These are phyloP conservation scores for Stephanodiscus triporus DNA, from an alignment of 108 stramenopile genomes.

Conservation along the genomic window DNA sequence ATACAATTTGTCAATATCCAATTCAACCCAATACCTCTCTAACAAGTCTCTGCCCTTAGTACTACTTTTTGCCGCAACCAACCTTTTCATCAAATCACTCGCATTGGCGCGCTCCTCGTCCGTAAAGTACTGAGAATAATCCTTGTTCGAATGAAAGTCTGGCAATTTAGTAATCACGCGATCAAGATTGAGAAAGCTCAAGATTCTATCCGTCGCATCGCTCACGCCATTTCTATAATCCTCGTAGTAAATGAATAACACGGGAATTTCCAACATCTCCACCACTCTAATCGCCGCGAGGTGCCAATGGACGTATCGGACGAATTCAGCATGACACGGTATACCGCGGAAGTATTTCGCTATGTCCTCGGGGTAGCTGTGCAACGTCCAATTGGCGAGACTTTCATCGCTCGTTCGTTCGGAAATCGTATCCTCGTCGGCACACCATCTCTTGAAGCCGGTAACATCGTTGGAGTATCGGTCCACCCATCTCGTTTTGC, in stretches of 20 bases:
- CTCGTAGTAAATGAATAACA: constrained; percentile 61
- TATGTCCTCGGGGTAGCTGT: constrained; percentile 28
- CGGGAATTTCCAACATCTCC: constrained; percentile 55
- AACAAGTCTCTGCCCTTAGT: background rate
- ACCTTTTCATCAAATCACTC: constrained; percentile 35
- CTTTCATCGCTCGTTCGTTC: constrained; percentile 18
- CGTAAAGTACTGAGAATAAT: constrained; percentile 46
- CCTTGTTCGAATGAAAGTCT: constrained; percentile 31
- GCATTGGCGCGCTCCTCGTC: constrained; percentile 37
- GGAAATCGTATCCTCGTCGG: constrained; percentile 47
- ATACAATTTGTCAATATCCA: constrained; percentile 19
- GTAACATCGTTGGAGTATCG: constrained; percentile 36
- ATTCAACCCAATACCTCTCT: constrained; percentile 41
- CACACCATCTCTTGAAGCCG: constrained; percentile 70
- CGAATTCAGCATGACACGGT: constrained; percentile 72
- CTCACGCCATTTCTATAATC: constrained; percentile 60
- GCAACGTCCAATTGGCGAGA: constrained; percentile 24
- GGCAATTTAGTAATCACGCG: constrained; percentile 9
- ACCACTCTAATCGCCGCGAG: constrained; percentile 43
- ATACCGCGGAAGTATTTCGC: constrained; percentile 37
- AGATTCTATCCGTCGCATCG: constrained; percentile 41
- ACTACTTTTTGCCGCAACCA: constrained; percentile 27
- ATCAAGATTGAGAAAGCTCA: constrained; percentile 54
- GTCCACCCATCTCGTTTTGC: constrained; percentile 22
- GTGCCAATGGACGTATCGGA: constrained; percentile 74